Conservation (phyloP, 495 filamentous ascomycete species). For the Aspergillus sclerotioniger region DNA sequence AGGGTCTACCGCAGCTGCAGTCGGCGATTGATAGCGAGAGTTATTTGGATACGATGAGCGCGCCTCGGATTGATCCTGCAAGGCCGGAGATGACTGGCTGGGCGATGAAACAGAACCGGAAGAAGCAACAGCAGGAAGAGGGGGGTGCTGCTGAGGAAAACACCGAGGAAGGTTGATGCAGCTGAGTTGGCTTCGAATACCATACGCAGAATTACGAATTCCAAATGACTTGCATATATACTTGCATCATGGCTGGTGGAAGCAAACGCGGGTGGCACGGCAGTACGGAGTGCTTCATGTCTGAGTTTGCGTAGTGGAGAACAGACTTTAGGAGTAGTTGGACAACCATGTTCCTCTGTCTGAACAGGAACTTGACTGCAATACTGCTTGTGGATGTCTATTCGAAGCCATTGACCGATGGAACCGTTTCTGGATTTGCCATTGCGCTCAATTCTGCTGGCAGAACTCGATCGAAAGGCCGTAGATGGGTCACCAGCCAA, state of each 20-base stretch:
- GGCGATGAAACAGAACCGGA: constrained; percentile 51
- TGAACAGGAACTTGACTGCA: too few relatives aligned
- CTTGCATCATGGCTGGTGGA: neutral
- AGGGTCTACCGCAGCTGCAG: constrained; percentile 48
- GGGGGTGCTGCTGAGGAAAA: constrained; percentile 22
- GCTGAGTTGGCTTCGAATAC: neutral
- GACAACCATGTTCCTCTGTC: too few relatives aligned
- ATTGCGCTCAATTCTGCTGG: too few relatives aligned
- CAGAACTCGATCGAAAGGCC: too few relatives aligned
- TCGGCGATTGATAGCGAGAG: constrained; percentile 54
- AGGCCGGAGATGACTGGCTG: constrained; percentile 47
- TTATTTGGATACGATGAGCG: constrained; percentile 65
- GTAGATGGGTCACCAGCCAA: neutral
- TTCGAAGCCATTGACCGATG: neutral
- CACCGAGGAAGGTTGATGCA: constrained; percentile 21
- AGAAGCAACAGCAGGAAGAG: constrained; percentile 28
- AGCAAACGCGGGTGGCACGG: too few relatives aligned
- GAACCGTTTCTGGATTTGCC: too few relatives aligned
- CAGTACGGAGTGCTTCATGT: too few relatives aligned
- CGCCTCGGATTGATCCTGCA: constrained; percentile 55
- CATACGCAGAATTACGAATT: neutral
- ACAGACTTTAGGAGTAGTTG: too few relatives aligned
- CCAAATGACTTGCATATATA: neutral
- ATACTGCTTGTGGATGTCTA: neutral
- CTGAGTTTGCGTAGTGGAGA: too few relatives aligned